Percentiles rank a stretch among this genome's conserved stretches.
These are phyloP conservation scores for Debaryomyces tyrocola DNA, from an alignment of 805 yeast species.

Conservation along the genomic window DNA sequence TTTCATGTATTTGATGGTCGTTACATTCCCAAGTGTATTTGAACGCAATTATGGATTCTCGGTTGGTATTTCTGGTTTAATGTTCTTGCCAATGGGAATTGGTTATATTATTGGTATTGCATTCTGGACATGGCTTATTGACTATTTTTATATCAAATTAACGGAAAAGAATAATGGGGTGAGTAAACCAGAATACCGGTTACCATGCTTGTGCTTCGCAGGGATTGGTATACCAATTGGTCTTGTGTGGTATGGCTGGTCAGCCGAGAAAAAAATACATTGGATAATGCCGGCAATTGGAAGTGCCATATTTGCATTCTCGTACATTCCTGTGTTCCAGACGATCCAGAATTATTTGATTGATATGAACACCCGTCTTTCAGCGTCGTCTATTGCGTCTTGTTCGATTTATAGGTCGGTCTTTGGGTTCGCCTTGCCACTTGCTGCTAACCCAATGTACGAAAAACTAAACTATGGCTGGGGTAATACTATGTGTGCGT, in stretches of 20 bases:
- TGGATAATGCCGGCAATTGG: slow-evolving; percentile 70
- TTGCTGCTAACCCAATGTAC: slow-evolving; percentile 62
- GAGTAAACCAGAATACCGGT: slow-evolving; percentile 59
- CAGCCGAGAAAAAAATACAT: slow-evolving; percentile 52
- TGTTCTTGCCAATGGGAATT: slow-evolving; percentile 57
- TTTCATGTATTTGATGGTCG: slow-evolving; percentile 61
- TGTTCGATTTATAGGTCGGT: slow-evolving; percentile 66
- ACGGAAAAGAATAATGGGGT: slow-evolving; percentile 49
- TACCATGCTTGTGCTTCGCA: slow-evolving; percentile 50
- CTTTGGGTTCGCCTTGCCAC: slow-evolving; percentile 70
- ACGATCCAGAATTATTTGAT: slow-evolving; percentile 67
- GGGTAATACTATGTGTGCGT: slow-evolving; percentile 66
- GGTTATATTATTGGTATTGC: slow-evolving; percentile 54
- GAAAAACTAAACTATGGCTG: slow-evolving; percentile 60
- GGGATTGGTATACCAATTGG: slow-evolving; percentile 60
- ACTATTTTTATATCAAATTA: slow-evolving; percentile 36
- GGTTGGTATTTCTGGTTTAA: slow-evolving; percentile 52
- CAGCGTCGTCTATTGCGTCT: slow-evolving; percentile 71
- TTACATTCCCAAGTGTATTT: slow-evolving; percentile 59
- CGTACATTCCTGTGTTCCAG: slow-evolving; percentile 64
- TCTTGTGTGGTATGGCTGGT: slow-evolving; percentile 72
- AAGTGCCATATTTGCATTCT: slow-evolving; percentile 57
- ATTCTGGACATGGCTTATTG: slow-evolving; percentile 48
- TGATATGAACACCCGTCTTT: slow-evolving; percentile 65
- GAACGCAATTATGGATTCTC: slow-evolving; percentile 45